A percentile compares a stretch with the other conserved stretches of the same genome.
Evolutionary conservation across 1,284 basidiomycete species (phyloP).

Genomic region (Leucoagaricus sp.): DNA sequence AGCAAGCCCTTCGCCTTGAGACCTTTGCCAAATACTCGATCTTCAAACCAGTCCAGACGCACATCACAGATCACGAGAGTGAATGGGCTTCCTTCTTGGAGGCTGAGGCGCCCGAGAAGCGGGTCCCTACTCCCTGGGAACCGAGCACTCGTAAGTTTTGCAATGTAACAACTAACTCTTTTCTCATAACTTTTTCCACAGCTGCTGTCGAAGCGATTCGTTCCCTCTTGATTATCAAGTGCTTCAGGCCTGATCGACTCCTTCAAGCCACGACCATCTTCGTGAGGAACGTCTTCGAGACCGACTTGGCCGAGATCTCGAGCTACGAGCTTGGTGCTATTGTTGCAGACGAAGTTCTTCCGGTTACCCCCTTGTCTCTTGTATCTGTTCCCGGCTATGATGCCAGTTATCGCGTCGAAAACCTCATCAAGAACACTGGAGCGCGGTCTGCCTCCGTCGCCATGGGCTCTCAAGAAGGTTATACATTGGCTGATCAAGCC

Average conservation of each 20-base stretch:
- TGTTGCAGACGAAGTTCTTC: constrained; percentile 77
- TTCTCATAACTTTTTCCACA: constrained; percentile 38
- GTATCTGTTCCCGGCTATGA: constrained; percentile 96
- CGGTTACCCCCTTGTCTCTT: constrained; percentile 85
- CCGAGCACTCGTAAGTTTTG: constrained; percentile 63
- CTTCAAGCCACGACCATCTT: constrained; percentile 81
- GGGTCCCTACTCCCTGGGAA: constrained; percentile 80
- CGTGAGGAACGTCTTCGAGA: constrained; percentile 73
- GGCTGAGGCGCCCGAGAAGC: constrained; percentile 70
- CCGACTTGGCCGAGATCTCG: constrained; percentile 75
- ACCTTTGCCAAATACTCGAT: constrained; percentile 67
- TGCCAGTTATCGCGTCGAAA: constrained; percentile 93
- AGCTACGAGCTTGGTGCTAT: constrained; percentile 76
- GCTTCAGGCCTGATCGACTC: constrained; percentile 87
- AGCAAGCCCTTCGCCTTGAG: constrained; percentile 71
- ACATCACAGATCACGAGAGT: constrained; percentile 64
- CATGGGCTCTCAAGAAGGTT: constrained; percentile 99
- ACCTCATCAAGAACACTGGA: constrained; percentile 77
- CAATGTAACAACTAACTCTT: constrained; percentile 5
- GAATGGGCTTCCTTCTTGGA: constrained; percentile 82
- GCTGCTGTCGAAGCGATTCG: constrained; percentile 76
- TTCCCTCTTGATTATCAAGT: constrained; percentile 81
- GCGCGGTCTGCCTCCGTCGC: constrained; percentile 85
- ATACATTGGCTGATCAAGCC: constrained; percentile 90
- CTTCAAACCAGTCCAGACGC: constrained; percentile 77